Base-by-base conservation (phyloP, 371 early-diverging fungal species). In the Choanephora cucurbitarum region DNA sequence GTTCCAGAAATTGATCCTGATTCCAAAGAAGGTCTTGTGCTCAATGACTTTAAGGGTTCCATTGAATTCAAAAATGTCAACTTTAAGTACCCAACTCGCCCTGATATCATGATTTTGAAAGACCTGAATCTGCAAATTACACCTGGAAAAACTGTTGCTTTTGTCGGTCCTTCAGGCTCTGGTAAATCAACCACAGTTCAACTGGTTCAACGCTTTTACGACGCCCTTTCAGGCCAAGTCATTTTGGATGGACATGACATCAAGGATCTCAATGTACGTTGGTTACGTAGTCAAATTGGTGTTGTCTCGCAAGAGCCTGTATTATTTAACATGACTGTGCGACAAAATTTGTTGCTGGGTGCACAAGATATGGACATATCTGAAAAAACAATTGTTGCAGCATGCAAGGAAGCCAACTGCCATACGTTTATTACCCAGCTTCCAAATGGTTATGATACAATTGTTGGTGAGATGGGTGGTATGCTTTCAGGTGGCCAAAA, bases 401-500 rank as follows among this genome's bases (percentile, higher is more conserved):
- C 91, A 0, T 88, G 89, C 13, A 62, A 66, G 33, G 66, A 79
- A 49, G 92, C 92, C 10, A 88, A 92, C 58, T 91, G 87, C 3
- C 77, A 75, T 19, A 62, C 56, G 0, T 94, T 94, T 57, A 85
- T 94, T 55, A 52, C 60, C 13, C 49, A 60, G 3, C 83, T 93
- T 47, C 88, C 91, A 2, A 60, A 79, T 2, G 85, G 83, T 18
- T 88, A 90, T 57, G 82, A 91, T 40, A 92, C 94, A 0, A 62
- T 83, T 3, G 85, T 92, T 6, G 69, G 66, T 24, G 71, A 75
- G 31, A 49, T 52, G 31, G 79, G 79, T 24, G 69, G 81, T 8
- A 74, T 81, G 47, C 70, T 97, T 10, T 87, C 89, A 28, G 95
- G 95, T 31, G 96, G 96, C 9, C 94, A 96, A 69, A 88, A 87